Evolutionary conservation across 208 protist genomes (phyloP).

Genomic region (Wallacemonas sp.): DNA sequence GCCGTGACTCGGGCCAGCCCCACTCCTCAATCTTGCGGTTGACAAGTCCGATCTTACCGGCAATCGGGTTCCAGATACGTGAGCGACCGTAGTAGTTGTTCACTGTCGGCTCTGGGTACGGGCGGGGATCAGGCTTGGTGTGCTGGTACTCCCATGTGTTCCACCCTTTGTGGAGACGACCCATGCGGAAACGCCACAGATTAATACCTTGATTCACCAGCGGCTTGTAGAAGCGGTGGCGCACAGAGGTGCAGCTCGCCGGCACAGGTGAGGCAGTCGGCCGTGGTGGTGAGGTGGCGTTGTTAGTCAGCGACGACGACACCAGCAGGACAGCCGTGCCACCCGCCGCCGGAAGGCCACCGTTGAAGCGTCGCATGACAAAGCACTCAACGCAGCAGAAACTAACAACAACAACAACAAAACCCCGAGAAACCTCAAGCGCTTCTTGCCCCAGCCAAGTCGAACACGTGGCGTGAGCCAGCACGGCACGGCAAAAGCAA

Average conservation of each 20-base stretch:
- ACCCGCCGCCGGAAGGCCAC: not conserved
- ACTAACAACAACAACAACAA: too few relatives aligned
- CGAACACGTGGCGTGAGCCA: too few relatives aligned
- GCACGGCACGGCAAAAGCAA: not conserved
- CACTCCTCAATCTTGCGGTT: constrained; percentile 77
- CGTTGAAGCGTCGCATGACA: not conserved
- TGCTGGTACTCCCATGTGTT: constrained; percentile 76
- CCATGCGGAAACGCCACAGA: constrained; percentile 82
- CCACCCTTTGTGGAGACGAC: constrained; percentile 73
- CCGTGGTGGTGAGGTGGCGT: not conserved
- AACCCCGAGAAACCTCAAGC: too few relatives aligned
- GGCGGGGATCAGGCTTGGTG: constrained; percentile 68
- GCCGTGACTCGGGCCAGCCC: constrained; percentile 70
- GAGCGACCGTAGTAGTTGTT: constrained; percentile 88
- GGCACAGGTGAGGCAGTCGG: not conserved
- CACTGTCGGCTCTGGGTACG: constrained; percentile 76
- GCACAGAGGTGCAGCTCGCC: constrained; percentile 7
- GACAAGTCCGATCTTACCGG: constrained; percentile 79
- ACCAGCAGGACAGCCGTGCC: not conserved
- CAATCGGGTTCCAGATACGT: constrained; percentile 84
- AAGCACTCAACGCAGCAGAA: not conserved
- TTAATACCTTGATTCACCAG: constrained; percentile 80
- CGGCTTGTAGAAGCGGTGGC: constrained; percentile 79
- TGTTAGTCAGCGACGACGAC: not conserved
- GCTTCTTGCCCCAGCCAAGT: too few relatives aligned